These are phyloP conservation scores for Chloromonas sp. DNA, from an alignment of 163 green algal genomes.

Conservation along the genomic window DNA sequence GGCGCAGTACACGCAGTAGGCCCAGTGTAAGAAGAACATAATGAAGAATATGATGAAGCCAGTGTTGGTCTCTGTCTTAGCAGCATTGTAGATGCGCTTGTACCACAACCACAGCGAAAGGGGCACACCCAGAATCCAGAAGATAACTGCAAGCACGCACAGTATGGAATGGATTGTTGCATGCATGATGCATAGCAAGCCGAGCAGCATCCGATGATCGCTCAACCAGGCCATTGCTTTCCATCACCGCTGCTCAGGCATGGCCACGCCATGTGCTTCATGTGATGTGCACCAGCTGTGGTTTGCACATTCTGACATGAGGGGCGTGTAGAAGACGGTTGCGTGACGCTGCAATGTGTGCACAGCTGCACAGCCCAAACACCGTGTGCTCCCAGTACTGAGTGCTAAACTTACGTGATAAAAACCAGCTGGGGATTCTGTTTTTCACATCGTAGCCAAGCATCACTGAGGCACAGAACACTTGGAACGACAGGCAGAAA, in stretches of 20 bases:
- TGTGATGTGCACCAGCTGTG: no score
- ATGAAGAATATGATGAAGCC: constrained; percentile 54
- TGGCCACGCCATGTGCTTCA: no score
- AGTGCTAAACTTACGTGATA: constrained; percentile 19
- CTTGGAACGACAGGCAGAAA: constrained; percentile 36
- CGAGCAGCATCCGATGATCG: no score
- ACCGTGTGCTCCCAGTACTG: no score
- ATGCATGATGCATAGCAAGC: no score
- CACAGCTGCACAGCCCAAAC: no score
- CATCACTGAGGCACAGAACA: constrained; percentile 39
- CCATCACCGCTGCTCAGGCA: no score
- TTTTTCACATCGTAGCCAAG: constrained; percentile 25
- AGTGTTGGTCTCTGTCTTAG: constrained; percentile 25
- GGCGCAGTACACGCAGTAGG: constrained; percentile 50
- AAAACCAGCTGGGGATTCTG: constrained; percentile 46
- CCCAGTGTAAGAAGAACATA: constrained; percentile 39
- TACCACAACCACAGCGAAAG: constrained; percentile 50
- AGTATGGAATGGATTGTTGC: no score
- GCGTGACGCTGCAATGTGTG: no score
- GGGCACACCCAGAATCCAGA: constrained; percentile 40
- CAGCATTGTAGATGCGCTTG: constrained; percentile 49
- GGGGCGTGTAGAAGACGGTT: no score
- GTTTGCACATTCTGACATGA: no score
- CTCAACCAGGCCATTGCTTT: no score
- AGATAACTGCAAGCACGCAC: constrained; percentile 30